phyloP scores from a whole-genome alignment of 2,329 filamentous ascomycete species.

The Exophiala calicioides region DNA sequence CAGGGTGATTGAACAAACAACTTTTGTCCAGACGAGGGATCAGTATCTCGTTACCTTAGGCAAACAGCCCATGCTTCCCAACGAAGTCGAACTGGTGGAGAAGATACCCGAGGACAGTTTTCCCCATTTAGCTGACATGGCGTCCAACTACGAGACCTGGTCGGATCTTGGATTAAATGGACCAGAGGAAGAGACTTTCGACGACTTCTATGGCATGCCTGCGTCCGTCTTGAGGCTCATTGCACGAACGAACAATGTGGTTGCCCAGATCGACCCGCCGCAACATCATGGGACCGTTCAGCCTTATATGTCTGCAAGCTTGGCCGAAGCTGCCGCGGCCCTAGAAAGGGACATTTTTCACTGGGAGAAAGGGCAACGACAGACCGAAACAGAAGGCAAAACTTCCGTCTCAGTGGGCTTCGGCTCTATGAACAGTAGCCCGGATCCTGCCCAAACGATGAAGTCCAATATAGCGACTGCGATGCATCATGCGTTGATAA shows the following conservation, averaged over 20 bases:
- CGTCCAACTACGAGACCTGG: conserved; percentile 3
- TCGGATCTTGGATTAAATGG: conserved; percentile 10
- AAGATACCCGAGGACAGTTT: conserved; percentile 10
- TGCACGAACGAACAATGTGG: conserved; percentile 10
- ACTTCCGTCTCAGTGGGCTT: not conserved
- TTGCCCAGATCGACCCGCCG: conserved; percentile 4
- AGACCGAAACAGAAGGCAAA: not conserved
- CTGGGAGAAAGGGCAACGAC: not conserved
- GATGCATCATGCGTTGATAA: conserved; percentile 46
- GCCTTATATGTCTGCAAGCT: not conserved
- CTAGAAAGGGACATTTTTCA: conserved; percentile 7
- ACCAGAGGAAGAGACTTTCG: conserved; percentile 8
- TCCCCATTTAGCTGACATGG: not conserved
- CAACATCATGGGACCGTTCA: conserved; percentile 1
- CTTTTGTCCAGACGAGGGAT: conserved; percentile 12
- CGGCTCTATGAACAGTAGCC: not conserved
- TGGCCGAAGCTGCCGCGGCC: conserved; percentile 1
- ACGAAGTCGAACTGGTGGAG: conserved; percentile 10
- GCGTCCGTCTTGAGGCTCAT: conserved; percentile 7
- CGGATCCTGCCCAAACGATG: not conserved
- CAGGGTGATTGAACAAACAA: conserved; percentile 12
- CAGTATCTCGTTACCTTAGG: conserved; percentile 10
- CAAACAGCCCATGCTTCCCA: conserved; percentile 7
- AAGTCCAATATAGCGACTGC: conserved; percentile 37
- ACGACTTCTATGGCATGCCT: conserved; percentile 9